Conservation (phyloP, 2,329 filamentous ascomycete species). For the Emergomyces africanus region DNA sequence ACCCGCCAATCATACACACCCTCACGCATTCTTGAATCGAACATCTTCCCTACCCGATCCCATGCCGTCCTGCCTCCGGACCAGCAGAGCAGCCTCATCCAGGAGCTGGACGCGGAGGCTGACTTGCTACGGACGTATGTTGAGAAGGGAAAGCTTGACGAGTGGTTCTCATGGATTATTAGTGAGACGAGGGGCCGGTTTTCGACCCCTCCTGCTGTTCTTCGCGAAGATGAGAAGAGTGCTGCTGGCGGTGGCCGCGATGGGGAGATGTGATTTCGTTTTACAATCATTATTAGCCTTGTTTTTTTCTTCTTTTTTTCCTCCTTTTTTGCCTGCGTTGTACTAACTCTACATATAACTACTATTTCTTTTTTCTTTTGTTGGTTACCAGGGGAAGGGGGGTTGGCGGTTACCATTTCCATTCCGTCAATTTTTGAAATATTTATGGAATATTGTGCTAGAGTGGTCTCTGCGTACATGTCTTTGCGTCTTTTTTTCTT, state of each 20-base stretch:
- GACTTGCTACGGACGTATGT: slow-evolving; percentile 50
- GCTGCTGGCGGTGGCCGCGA: background rate
- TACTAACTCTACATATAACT: background rate
- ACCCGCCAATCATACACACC: background rate
- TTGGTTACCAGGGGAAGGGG: background rate
- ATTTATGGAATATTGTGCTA: too few species aligned
- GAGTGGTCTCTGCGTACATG: too few species aligned
- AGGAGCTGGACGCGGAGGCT: slow-evolving; percentile 64
- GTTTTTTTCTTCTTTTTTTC: background rate
- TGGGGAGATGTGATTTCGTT: background rate
- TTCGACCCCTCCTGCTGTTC: background rate
- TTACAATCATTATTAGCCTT: background rate
- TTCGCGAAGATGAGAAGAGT: background rate
- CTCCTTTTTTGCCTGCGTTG: background rate
- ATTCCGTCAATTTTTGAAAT: too few species aligned
- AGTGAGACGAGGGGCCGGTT: slow-evolving; percentile 8
- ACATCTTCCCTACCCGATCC: slow-evolving; percentile 17
- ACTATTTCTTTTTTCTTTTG: background rate
- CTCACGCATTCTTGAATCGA: background rate
- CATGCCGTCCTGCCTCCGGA: slow-evolving; percentile 27
- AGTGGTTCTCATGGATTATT: slow-evolving; percentile 47
- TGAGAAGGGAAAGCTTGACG: slow-evolving; percentile 53
- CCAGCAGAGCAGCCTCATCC: slow-evolving; percentile 53
- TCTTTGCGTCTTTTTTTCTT: too few species aligned
- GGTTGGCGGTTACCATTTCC: too few species aligned